Evolutionary conservation across 345 rosid genomes (phyloP).

Genomic region (Erysimum cheiranthoides): DNA sequence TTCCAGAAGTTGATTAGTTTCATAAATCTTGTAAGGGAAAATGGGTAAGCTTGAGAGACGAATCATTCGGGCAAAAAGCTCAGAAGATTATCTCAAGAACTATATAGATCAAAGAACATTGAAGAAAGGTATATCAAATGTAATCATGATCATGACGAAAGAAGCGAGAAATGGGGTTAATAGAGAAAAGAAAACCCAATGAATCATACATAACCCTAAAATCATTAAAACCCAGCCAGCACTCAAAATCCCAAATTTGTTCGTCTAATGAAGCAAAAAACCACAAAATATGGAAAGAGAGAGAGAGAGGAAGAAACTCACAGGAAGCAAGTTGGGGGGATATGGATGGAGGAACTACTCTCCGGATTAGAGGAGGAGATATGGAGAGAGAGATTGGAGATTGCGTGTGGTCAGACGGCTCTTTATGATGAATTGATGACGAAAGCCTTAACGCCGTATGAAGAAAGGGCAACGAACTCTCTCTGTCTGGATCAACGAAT

Average conservation of each 20-base stretch:
- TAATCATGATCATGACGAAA: background rate
- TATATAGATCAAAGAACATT: background rate
- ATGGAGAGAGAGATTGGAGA: conserved; percentile 39
- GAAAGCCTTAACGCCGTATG: conserved; percentile 46
- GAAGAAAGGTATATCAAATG: background rate
- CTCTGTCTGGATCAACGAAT: conserved; percentile 43
- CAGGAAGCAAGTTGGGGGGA: conserved; percentile 53
- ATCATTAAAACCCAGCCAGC: conserved; percentile 40
- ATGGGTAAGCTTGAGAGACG: conserved; percentile 20
- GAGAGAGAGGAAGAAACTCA: conserved; percentile 38
- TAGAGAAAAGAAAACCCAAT: conserved; percentile 23
- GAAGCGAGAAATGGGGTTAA: conserved; percentile 10
- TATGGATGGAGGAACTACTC: conserved; percentile 48
- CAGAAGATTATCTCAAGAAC: conserved; percentile 1
- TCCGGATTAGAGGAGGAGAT: conserved; percentile 38
- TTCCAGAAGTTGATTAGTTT: background rate
- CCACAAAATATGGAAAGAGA: background rate
- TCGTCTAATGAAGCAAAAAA: background rate
- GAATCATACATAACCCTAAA: conserved; percentile 43
- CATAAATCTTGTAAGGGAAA: background rate
- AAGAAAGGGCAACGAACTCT: conserved; percentile 39
- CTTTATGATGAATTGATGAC: conserved; percentile 42
- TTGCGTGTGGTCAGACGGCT: conserved; percentile 56
- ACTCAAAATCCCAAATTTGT: background rate
- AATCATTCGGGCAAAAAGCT: background rate